Conservation (phyloP, 768 basidiomycete genomes). For the Leccinum incarnatum region DNA sequence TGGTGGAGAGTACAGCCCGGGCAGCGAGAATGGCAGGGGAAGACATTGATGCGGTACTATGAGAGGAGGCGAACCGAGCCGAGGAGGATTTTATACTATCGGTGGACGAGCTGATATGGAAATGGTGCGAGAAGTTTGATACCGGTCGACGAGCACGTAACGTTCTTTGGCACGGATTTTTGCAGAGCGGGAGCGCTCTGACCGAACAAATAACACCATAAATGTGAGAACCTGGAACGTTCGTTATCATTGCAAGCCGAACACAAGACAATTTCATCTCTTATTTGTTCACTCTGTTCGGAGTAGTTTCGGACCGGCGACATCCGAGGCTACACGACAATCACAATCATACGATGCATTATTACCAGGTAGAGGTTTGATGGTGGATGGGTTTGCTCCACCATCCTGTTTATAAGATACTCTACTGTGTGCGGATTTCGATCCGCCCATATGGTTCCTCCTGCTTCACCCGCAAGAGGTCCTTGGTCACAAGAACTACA, state of each 20-base stretch:
- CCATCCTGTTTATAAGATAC: not conserved
- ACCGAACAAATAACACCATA: not conserved
- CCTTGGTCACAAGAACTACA: constrained; percentile 75
- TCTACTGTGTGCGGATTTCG: constrained; percentile 37
- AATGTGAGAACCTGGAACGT: not conserved
- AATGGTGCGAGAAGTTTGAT: not conserved
- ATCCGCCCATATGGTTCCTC: constrained; percentile 56
- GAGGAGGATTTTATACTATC: constrained; percentile 6
- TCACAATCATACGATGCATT: no score
- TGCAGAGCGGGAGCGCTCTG: not conserved
- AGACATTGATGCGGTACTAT: constrained; percentile 40
- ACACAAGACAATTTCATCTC: not conserved
- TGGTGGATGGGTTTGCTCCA: not conserved
- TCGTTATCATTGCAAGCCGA: not conserved
- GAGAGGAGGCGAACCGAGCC: not conserved
- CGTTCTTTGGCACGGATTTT: not conserved
- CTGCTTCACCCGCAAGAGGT: constrained; percentile 62
- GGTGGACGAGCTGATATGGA: not conserved
- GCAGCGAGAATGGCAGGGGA: constrained; percentile 66
- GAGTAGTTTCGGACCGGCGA: constrained; percentile 4
- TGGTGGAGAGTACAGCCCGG: constrained; percentile 59
- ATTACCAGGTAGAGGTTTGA: not conserved
- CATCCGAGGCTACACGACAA: not conserved
- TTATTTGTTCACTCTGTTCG: not conserved
- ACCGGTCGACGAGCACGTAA: not conserved